Evolutionary conservation across 2,329 filamentous ascomycete genomes (phyloP), one percentile per base, ranked within the genome.

Genomic region (Diaporthe nobilis): DNA sequence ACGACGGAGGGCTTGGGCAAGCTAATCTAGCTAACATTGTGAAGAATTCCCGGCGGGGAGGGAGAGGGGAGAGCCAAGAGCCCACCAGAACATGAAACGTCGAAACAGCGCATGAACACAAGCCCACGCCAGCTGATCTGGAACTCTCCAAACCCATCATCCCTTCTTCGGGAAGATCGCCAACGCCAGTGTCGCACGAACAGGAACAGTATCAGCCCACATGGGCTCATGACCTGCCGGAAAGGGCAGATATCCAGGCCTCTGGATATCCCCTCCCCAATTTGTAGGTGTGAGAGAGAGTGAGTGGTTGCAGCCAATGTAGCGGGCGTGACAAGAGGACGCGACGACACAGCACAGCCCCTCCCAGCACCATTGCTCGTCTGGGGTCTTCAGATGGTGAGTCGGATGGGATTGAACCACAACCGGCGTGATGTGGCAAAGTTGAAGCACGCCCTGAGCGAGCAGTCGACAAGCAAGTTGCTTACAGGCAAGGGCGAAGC

Each of bases 131-230:
- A 55, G 31, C 65, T 68, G 65, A 68, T 68, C 65, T 68, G 44
- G 44, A 53, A 22, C 65, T 17, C 49, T 6, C n/a, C 65, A n/a
- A 25, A 13, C 47, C 47, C 20, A 39, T 53, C 63, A 68, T 68
- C 63, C 63, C 47, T 53, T 53, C 20, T 67, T n/a, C 6, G 31
- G 44, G 65, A 10, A 53, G 65, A 68, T 68, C 47, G 31, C 34
- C 65, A 68, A 13, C 65, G 47, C 65, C 65, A 53, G 65, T 68
- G 65, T 68, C 65, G 65, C 65, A 68, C 65, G 47, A 68, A 15
- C 65, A 42, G 22, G n/a, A 68, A n/a, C 44, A 37, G 63, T 68
- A 9, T n/a, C 47, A 39, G 28, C 47, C 65, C 65, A 13, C 15
- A 22, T 25, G 65, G 31, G 10, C 65, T 53, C 47, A 53, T 39